phyloP scores from a whole-genome alignment of 208 protist genomes.

The Trypanosoma cruzi region DNA sequence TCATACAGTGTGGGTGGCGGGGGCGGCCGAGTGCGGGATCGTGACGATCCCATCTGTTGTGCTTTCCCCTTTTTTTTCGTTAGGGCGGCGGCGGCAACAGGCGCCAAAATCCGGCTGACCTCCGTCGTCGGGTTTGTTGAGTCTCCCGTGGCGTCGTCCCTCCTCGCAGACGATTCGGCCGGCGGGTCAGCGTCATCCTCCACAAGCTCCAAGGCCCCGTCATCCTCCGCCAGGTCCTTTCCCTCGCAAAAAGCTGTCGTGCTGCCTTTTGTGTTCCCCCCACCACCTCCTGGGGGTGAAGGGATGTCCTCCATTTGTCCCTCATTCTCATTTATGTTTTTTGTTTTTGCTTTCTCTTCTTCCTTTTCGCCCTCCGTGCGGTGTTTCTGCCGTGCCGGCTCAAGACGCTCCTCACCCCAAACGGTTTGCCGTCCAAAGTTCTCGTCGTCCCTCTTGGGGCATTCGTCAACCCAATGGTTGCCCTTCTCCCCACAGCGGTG shows the following conservation, averaged over 20 bases:
- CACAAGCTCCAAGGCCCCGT: conserved; percentile 1
- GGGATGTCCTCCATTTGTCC: not conserved
- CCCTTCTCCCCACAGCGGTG: conserved; percentile 81
- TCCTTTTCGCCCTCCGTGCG: conserved; percentile 4
- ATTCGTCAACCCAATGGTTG: conserved; percentile 72
- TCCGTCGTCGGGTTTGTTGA: conserved; percentile 17
- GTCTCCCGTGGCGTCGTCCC: not conserved
- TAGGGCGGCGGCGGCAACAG: conserved; percentile 56
- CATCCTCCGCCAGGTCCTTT: not conserved
- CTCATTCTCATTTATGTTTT: conserved; percentile 1
- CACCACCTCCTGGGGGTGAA: not conserved
- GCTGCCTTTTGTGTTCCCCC: conserved; percentile 1
- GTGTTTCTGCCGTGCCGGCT: conserved; percentile 17
- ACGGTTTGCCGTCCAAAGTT: conserved; percentile 64
- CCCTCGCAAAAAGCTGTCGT: conserved; percentile 6
- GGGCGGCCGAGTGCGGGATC: conserved; percentile 23
- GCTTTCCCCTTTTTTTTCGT: conserved; percentile 4
- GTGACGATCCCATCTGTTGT: not conserved
- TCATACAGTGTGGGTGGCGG: conserved; percentile 65
- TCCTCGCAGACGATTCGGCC: conserved; percentile 30
- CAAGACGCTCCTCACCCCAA: conserved; percentile 74
- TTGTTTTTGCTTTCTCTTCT: not conserved
- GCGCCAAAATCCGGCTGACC: conserved; percentile 60
- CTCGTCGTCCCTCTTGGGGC: conserved; percentile 62
- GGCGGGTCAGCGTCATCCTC: conserved; percentile 35